Evolutionary conservation across 23 red algal genomes (phyloP), one percentile per base, ranked within the genome.

Genomic region (Rhodosorus marinus): DNA sequence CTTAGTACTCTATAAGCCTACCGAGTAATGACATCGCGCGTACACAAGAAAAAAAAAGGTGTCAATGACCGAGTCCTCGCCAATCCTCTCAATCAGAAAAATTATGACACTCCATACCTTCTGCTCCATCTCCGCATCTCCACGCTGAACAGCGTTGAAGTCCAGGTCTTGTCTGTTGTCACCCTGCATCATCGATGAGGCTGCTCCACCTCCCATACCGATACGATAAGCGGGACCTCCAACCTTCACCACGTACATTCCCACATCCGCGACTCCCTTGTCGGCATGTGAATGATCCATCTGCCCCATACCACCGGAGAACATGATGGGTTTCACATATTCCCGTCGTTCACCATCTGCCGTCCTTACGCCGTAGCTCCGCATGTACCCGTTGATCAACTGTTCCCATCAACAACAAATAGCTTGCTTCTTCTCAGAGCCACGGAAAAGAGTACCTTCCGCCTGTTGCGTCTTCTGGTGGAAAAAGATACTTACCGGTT

Each of bases 301-400:
- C 56, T 71, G 62, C 40, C 90, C 90, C 52, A 98, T 64, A 5
- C 79, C 90, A 46, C 79, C 90, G 15, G 76, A 83, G 53, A 98
- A 98, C 90, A 98, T 98, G 56, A 98, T 98, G 15, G 90, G 90
- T 33, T 98, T 98, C 51, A 98, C 81, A 33, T 75, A 98, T 56
- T 98, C 90, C 3, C 90, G 53, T 7, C 79, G 35, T 38, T 73
- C 55, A 8, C 73, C 73, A 26, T 54, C 54, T 4, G 24, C 34
- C 55, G 81, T 33, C 6, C 73, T 41, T 11, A 85, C 20, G 20
- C 79, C 90, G 43, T 83, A 98, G 7, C 72, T 62, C 3, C 90
- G 59, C 3, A 72, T 67, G 55, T 86, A 98, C 31, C 90, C 90
- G 40, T 62, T 64, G 20, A 98, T 68, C 2, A 98, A 58, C n/a